Base-by-base conservation (phyloP, 495 filamentous ascomycete genomes). In the Aspergillus saccharolyticus region DNA sequence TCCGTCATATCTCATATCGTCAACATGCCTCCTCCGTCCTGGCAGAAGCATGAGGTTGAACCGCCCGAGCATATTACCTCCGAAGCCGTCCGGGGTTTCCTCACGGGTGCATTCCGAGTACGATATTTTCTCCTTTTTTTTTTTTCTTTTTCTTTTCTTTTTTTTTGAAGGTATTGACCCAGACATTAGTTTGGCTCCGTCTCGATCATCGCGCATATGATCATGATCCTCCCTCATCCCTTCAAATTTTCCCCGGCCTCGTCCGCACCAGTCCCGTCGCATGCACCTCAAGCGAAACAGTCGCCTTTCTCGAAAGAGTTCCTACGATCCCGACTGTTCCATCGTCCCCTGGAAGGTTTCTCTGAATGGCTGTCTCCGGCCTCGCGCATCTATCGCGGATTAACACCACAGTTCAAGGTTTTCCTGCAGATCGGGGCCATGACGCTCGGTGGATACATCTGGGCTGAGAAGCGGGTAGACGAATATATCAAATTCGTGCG, bases 361-460 rank as follows among this genome's bases (percentile, higher is more conserved):
- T 78, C 75, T 0, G 70, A 74, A 42, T 76, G 73, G 69, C 61
- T 79, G 52, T 75, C 74, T 8, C 75, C 74, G 9, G 56, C 66
- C 1, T 85, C 85, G 17, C 90, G 89, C 8, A 62, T 96, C 15
- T 96, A 96, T 64, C 83, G 90, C 22, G 83, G 87, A 0, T 67
- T 96, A 61, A 96, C 91, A 2, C 75, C 91, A 18, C 91, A 96
- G 68, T 96, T 96, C 73, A 96, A 96, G 75, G 84, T 92, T 77
- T 95, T 90, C 63, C 72, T 96, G 24, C 91, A 96, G 67, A 89
- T 96, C 76, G 89, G 87, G 19, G 84, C 81, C 53, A 95, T 96
- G 91, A 91, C 89, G 15, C 61, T 94, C 33, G 91, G 91, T 9
- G 84, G 86, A 50, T 90, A 88, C 79, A 78, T 96, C 33, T 90